These are phyloP conservation scores for Xylaria polymorpha DNA, from an alignment of 2,329 filamentous ascomycete genomes.

Conservation along the genomic window DNA sequence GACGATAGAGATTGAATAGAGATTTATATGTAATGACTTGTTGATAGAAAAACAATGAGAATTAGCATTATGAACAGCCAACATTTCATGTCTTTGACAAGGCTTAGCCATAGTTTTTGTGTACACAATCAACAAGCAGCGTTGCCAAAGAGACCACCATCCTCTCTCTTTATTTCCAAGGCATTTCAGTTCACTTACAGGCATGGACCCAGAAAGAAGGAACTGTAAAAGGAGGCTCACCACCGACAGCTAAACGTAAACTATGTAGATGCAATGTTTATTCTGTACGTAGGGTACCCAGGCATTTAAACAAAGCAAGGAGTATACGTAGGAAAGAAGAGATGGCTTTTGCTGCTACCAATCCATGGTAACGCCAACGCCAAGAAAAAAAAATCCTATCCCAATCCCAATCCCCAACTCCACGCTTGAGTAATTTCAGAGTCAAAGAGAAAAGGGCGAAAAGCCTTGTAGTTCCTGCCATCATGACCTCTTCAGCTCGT, in stretches of 20 bases:
- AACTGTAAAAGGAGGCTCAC: background rate
- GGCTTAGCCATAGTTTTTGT: background rate
- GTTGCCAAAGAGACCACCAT: background rate
- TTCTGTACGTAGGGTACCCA: background rate
- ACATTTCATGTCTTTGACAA: background rate
- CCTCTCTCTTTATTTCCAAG: background rate
- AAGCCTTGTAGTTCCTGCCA: background rate
- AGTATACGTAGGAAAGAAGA: background rate
- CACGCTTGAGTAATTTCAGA: background rate
- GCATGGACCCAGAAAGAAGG: background rate
- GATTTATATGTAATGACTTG: background rate
- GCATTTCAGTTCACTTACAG: background rate
- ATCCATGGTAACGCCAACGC: background rate
- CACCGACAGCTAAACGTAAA: background rate
- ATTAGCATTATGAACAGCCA: background rate
- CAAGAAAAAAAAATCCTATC: background rate
- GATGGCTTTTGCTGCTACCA: background rate
- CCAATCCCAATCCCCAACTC: background rate
- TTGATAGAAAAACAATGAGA: background rate
- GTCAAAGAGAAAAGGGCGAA: background rate
- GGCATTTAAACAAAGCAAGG: background rate
- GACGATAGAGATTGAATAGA: background rate
- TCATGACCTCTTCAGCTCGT: background rate
- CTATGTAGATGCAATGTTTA: background rate
- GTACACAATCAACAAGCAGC: background rate